phyloP scores from a whole-genome alignment of 495 filamentous ascomycete genomes.

The Daldinia caldariorum region DNA sequence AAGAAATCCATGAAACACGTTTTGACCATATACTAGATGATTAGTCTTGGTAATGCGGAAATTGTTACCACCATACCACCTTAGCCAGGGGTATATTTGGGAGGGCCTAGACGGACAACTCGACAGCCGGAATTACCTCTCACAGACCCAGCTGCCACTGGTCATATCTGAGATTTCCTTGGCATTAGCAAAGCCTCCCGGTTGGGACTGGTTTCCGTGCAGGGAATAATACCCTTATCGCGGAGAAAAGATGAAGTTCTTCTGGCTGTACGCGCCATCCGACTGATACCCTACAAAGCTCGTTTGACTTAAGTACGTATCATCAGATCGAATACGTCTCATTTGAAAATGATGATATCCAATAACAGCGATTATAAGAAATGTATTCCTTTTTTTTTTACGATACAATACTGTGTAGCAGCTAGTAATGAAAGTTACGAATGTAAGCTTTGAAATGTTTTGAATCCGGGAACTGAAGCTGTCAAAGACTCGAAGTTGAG shows the following conservation, averaged over 20 bases:
- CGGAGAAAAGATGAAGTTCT: constrained; percentile 25
- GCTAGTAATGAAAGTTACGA: background rate
- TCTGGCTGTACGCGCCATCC: constrained; percentile 10
- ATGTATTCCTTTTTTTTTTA: background rate
- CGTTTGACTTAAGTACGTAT: background rate
- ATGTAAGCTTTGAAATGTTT: constrained; percentile 12
- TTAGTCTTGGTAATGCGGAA: constrained; percentile 26
- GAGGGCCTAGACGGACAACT: constrained; percentile 25
- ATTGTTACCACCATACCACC: constrained; percentile 9
- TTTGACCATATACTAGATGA: constrained; percentile 46
- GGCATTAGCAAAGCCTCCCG: constrained; percentile 35
- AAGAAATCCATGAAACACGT: constrained; percentile 54
- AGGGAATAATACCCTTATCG: background rate
- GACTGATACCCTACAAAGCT: background rate
- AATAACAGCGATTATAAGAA: background rate
- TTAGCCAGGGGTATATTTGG: constrained; percentile 26
- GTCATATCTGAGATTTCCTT: constrained; percentile 25
- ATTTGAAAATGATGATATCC: constrained; percentile 5
- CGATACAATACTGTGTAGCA: background rate
- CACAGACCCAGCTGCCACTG: constrained; percentile 11
- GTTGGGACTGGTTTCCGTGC: constrained; percentile 11
- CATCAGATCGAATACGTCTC: constrained; percentile 9
- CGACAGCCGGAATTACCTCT: constrained; percentile 30
- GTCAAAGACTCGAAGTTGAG: constrained; percentile 13
- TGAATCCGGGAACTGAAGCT: constrained; percentile 10